Evolutionary conservation across 2,329 filamentous ascomycete genomes (phyloP), one percentile per base, ranked within the genome.

Genomic region (Monilinia fructicola): DNA sequence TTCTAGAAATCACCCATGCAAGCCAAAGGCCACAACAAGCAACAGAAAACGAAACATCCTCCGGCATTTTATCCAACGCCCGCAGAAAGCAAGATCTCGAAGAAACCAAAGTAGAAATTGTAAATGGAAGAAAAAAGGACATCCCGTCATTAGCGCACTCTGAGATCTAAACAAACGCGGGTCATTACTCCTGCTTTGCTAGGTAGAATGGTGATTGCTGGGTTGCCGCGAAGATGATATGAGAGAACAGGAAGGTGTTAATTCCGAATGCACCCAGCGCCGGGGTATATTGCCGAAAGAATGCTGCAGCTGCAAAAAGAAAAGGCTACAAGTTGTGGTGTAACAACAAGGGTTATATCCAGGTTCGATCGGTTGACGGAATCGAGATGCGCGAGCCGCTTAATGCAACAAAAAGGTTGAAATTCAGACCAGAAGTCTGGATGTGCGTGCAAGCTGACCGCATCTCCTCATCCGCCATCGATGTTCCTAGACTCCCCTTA

Each of bases 251-350:
- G 11, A 9, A 55, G 2, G 28, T 4, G 16, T 21, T 6, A 54
- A 54, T 10, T 35, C 44, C 26, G 21, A 48, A 60, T 38, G 42
- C 14, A 23, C 44, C 28, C 14, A 38, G 50, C 56, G 44, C 56
- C 44, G 56, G 56, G 56, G 56, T 60, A 60, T 60, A 50, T 60
- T 12, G 42, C 56, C 10, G 44, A 11, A 50, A 48, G 48, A 3
- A 50, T 11, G n/a, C 7, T 23, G 44, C 14, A 50, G 21, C 6
- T 10, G 28, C 14, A 23, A 60, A 50, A 50, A 12, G 12, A 52
- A 11, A 52, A 35, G 44, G 21, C 18, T 14, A 9, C 14, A 23
- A 35, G 44, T 31, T 5, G 21, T 50, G 14, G 6, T 35, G 31
- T 23, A 35, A 14, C 28, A 18, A 38, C 3, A 54, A 54, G 5